phyloP scores from a whole-genome alignment of 495 filamentous ascomycete genomes.

The Aspergillus funiculosus region DNA sequence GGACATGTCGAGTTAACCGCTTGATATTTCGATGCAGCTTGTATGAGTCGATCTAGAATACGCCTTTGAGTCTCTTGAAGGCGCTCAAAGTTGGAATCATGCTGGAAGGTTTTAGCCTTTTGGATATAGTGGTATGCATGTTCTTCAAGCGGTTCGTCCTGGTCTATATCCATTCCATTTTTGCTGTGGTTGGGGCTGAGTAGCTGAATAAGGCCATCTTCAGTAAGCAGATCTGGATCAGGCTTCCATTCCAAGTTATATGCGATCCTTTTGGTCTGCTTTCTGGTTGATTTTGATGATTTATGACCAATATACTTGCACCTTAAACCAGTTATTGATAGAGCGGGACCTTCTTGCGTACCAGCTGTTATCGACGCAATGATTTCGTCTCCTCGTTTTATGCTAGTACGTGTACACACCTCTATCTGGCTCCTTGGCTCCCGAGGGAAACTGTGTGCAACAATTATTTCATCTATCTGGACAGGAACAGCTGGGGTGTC shows the following conservation, averaged over 20 bases:
- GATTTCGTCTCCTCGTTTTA: not conserved
- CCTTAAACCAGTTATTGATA: slow-evolving; percentile 19
- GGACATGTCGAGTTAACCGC: too few species aligned
- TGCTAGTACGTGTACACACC: slow-evolving; percentile 14
- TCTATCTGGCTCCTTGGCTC: slow-evolving; percentile 16
- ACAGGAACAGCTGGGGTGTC: slow-evolving; percentile 27
- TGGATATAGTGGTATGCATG: too few species aligned
- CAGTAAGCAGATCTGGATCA: slow-evolving; percentile 12
- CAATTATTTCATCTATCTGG: slow-evolving; percentile 21
- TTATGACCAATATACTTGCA: slow-evolving; percentile 14
- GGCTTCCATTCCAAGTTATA: slow-evolving; percentile 23
- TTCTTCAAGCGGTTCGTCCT: too few species aligned
- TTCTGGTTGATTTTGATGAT: not conserved
- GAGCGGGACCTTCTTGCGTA: not conserved
- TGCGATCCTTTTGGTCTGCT: slow-evolving; percentile 7
- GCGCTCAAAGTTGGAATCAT: too few species aligned
- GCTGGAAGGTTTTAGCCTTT: too few species aligned
- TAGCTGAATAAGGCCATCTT: too few species aligned
- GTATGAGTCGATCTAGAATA: too few species aligned
- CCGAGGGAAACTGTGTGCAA: slow-evolving; percentile 15
- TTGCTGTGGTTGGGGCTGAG: too few species aligned
- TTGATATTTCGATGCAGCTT: too few species aligned
- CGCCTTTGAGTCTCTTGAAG: too few species aligned
- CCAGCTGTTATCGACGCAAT: slow-evolving; percentile 14
- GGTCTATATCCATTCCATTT: too few species aligned